phyloP scores from a whole-genome alignment of 2,329 filamentous ascomycete genomes.

The Incumbomyces delicatus region DNA sequence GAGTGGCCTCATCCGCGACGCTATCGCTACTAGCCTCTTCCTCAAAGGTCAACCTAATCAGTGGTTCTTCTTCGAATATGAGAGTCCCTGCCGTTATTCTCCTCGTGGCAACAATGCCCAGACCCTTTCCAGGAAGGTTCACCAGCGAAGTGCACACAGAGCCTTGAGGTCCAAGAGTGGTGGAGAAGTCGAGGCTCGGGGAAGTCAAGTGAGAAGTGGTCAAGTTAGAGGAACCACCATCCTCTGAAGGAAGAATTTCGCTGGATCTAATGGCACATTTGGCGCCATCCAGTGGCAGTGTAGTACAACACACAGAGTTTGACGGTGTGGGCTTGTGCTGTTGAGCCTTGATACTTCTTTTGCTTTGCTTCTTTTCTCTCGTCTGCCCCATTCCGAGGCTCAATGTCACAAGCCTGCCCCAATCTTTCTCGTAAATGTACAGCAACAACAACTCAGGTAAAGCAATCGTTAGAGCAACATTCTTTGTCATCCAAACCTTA shows the following conservation, averaged over 20 bases:
- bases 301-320: background rate
- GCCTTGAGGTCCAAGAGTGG: background rate
- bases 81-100: slow-evolving; percentile 18
- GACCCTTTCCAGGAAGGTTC: slow-evolving; percentile 13
- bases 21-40: slow-evolving; percentile 9
- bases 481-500: background rate
- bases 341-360: slow-evolving; percentile 1
- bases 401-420: too few relatives aligned
- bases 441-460: too few relatives aligned
- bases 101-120: slow-evolving; percentile 14
- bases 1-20: slow-evolving; percentile 5
- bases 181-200: background rate
- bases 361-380: slow-evolving; percentile 3
- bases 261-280: too few relatives aligned
- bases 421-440: too few relatives aligned
- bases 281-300: too few relatives aligned
- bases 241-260: too few relatives aligned
- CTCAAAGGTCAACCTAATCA: slow-evolving; percentile 12
- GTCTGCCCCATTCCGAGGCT: slow-evolving; percentile 3
- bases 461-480: too few relatives aligned
- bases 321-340: background rate
- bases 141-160: slow-evolving; percentile 31
- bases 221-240: too few relatives aligned
- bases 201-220: background rate
- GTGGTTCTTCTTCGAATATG: slow-evolving; percentile 13